Percentiles rank a stretch among this genome's conserved stretches.
These are phyloP conservation scores for Fusarium decemcellulare DNA, from an alignment of 2,329 filamentous ascomycete species.

Conservation along the genomic window DNA sequence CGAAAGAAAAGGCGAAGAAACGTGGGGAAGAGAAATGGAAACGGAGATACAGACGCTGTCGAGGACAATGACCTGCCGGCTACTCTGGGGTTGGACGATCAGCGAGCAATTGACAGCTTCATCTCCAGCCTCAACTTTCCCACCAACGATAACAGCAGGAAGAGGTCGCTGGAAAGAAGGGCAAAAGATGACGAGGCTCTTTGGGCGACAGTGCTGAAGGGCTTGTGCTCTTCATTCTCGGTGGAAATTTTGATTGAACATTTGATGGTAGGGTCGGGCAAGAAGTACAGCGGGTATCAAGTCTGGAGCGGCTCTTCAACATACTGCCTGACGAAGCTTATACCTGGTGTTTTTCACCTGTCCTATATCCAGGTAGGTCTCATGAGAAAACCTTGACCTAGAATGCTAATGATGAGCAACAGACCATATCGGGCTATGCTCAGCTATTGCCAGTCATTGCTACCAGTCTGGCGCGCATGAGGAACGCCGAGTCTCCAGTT, in stretches of 20 bases:
- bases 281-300: slow-evolving; percentile 40
- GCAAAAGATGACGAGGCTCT: not conserved
- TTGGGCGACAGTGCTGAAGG: slow-evolving; percentile 14
- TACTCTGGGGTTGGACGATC: slow-evolving; percentile 42
- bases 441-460: slow-evolving; percentile 48
- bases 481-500: slow-evolving; percentile 52
- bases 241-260: slow-evolving; percentile 44
- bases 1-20: slow-evolving; percentile 33
- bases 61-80: slow-evolving; percentile 25
- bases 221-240: slow-evolving; percentile 17
- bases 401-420: slow-evolving; percentile 18
- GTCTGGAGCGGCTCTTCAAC: slow-evolving; percentile 28
- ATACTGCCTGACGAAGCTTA: slow-evolving; percentile 46
- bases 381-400: too few relatives aligned
- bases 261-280: slow-evolving; percentile 45
- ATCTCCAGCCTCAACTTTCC: slow-evolving; percentile 42
- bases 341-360: slow-evolving; percentile 55
- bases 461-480: slow-evolving; percentile 51
- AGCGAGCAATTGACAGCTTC: slow-evolving; percentile 49
- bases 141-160: not conserved
- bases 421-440: slow-evolving; percentile 48
- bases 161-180: not conserved
- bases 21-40: not conserved
- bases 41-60: not conserved
- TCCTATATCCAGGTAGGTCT: slow-evolving; percentile 52